Conservation (phyloP, 768 basidiomycete genomes). For the Sutorius australiensis region DNA sequence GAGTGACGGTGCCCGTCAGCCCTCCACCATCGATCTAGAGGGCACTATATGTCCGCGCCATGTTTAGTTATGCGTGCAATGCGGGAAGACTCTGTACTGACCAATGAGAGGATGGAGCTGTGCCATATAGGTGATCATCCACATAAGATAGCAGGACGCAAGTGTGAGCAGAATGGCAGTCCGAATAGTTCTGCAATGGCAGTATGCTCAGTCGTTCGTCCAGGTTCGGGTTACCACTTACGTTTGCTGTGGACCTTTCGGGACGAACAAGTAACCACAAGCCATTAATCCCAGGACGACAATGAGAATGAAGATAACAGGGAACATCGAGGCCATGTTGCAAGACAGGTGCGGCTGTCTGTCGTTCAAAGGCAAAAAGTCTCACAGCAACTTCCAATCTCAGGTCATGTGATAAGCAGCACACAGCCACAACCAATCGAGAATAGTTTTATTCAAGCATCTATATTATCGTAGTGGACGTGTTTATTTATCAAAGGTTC, state of each 20-base stretch:
- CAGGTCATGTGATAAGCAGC: conserved; percentile 7
- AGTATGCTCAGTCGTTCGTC: neutral
- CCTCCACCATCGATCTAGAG: conserved; percentile 13
- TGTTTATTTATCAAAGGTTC: conserved; percentile 45
- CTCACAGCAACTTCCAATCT: neutral
- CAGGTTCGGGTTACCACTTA: conserved; percentile 38
- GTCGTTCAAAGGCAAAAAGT: neutral
- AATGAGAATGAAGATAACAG: conserved; percentile 64
- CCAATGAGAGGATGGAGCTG: conserved; percentile 89
- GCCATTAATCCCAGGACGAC: conserved; percentile 63
- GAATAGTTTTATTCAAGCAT: neutral
- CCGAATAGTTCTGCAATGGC: conserved; percentile 65
- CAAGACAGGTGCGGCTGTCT: conserved; percentile 1
- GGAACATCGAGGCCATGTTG: conserved; percentile 66
- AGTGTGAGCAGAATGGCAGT: conserved; percentile 76
- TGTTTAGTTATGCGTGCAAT: neutral
- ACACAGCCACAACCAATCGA: neutral
- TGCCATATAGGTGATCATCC: conserved; percentile 96
- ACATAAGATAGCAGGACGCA: conserved; percentile 88
- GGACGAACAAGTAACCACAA: conserved; percentile 62
- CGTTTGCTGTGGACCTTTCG: conserved; percentile 90
- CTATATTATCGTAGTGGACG: conserved; percentile 5
- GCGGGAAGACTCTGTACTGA: conserved; percentile 34
- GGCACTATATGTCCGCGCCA: conserved; percentile 12
- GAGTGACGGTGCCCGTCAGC: conserved; percentile 9